These are phyloP conservation scores for Apiotrichum laibachii DNA, from an alignment of 1,284 basidiomycete species.

Conservation along the genomic window DNA sequence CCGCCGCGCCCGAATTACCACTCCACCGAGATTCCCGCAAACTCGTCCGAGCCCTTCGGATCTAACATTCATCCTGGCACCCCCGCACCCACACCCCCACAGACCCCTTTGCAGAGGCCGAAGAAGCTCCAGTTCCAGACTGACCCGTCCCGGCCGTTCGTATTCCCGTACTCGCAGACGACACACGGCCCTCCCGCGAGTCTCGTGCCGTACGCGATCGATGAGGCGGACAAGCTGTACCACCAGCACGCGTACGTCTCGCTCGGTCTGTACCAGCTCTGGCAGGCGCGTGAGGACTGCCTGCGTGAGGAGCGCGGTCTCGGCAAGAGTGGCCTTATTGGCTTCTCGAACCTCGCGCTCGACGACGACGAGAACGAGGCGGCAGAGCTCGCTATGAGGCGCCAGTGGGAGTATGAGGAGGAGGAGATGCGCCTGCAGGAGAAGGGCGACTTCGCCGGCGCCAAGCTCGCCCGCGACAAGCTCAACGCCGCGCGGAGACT, in stretches of 20 bases:
- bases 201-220: conserved; percentile 88
- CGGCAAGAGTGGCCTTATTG: conserved; percentile 55
- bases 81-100: conserved; percentile 84
- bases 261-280: conserved; percentile 87
- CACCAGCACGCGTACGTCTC: conserved; percentile 87
- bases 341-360: conserved; percentile 54
- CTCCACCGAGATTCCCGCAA: conserved; percentile 39
- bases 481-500: conserved; percentile 76
- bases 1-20: conserved; percentile 91
- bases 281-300: conserved; percentile 90
- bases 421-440: conserved; percentile 57
- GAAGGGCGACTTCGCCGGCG: conserved; percentile 57
- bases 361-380: conserved; percentile 47
- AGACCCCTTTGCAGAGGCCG: conserved; percentile 70
- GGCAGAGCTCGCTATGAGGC: conserved; percentile 56
- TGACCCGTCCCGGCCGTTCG: conserved; percentile 88
- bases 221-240: conserved; percentile 91
- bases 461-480: conserved; percentile 64
- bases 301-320: conserved; percentile 90
- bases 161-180: conserved; percentile 85
- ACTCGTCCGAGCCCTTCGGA: conserved; percentile 22
- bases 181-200: conserved; percentile 38
- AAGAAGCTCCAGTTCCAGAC: conserved; percentile 99
- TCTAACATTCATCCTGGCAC: conserved; percentile 60
- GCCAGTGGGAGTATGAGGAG: conserved; percentile 63